Evolutionary conservation across 495 filamentous ascomycete species (phyloP).

Genomic region (Apodospora peruviana): DNA sequence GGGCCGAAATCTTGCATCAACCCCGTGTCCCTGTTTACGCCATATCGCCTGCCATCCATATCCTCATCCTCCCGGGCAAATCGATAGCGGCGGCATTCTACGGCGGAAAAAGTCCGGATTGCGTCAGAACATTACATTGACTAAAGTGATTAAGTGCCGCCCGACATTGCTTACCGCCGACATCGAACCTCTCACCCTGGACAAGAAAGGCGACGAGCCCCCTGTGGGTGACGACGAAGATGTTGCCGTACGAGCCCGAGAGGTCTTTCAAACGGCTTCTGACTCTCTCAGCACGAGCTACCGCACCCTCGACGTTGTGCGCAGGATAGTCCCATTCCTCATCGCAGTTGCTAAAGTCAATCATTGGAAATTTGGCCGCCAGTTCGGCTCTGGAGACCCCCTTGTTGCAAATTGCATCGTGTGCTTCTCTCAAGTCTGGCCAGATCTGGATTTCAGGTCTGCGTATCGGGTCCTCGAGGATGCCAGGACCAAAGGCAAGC

Average conservation of each 20-base stretch:
- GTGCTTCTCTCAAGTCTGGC: slow-evolving; percentile 1
- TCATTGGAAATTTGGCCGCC: not conserved
- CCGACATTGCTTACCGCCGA: not conserved
- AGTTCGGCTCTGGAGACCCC: not conserved
- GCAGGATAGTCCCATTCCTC: slow-evolving; percentile 2
- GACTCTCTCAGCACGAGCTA: not conserved
- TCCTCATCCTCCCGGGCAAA: not conserved
- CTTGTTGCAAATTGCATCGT: not conserved
- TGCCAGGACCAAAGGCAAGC: slow-evolving; percentile 25
- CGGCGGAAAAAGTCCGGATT: not conserved
- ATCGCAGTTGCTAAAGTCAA: not conserved
- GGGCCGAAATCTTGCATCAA: not conserved
- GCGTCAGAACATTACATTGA: not conserved
- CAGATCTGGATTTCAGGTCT: not conserved
- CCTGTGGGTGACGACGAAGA: slow-evolving; percentile 1
- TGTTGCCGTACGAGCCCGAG: not conserved
- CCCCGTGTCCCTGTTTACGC: not conserved
- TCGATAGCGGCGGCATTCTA: not conserved
- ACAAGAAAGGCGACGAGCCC: slow-evolving; percentile 1
- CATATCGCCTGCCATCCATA: not conserved
- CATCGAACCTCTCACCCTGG: not conserved
- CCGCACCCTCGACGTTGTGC: not conserved
- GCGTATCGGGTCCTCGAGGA: not conserved
- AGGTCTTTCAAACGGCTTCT: not conserved
- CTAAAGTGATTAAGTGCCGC: not conserved